Evolutionary conservation across 2,329 filamentous ascomycete species (phyloP).

Genomic region (Aspergillus sp.): DNA sequence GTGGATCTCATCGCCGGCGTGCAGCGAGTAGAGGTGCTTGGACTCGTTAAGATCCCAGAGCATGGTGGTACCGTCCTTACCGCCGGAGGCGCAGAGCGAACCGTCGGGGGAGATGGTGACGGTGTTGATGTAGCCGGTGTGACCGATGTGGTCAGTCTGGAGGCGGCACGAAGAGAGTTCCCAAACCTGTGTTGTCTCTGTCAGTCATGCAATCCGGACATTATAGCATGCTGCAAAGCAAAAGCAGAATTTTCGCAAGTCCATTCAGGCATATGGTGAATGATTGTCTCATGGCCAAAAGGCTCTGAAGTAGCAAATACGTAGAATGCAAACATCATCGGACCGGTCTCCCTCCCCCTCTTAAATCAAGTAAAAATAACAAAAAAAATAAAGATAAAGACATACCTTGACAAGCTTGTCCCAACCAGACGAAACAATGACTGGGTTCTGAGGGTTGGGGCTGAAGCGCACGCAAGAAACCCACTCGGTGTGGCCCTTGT

Average conservation of each 20-base stretch:
- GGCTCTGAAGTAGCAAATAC: constrained; percentile 99
- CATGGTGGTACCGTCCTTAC: constrained; percentile 99
- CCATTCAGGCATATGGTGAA: constrained; percentile 58
- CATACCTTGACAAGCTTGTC: constrained; percentile 99
- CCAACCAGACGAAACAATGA: constrained; percentile 97
- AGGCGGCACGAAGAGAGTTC: constrained; percentile 98
- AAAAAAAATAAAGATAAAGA: constrained; percentile 19
- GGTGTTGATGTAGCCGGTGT: constrained; percentile 99
- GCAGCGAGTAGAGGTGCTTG: constrained; percentile 99
- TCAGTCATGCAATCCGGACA: constrained; percentile 8
- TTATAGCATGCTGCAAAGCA: constrained; percentile 2
- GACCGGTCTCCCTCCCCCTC: constrained; percentile 24
- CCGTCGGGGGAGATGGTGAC: constrained; percentile 99
- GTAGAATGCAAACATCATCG: constrained; percentile 90
- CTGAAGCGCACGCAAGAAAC: constrained; percentile 99
- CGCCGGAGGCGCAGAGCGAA: constrained; percentile 96
- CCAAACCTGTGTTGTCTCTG: constrained; percentile 65
- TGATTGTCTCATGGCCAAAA: constrained; percentile 91
- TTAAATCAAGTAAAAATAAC: constrained; percentile 8
- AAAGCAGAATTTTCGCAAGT: constrained; percentile 13
- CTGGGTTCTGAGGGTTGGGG: constrained; percentile 99
- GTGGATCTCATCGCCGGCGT: constrained; percentile 99
- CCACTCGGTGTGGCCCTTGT: constrained; percentile 99
- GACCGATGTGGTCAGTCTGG: constrained; percentile 99
- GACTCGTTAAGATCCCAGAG: constrained; percentile 99